Evolutionary conservation across 139 green algal genomes (phyloP).

Genomic region (Haematococcus lacustris): DNA sequence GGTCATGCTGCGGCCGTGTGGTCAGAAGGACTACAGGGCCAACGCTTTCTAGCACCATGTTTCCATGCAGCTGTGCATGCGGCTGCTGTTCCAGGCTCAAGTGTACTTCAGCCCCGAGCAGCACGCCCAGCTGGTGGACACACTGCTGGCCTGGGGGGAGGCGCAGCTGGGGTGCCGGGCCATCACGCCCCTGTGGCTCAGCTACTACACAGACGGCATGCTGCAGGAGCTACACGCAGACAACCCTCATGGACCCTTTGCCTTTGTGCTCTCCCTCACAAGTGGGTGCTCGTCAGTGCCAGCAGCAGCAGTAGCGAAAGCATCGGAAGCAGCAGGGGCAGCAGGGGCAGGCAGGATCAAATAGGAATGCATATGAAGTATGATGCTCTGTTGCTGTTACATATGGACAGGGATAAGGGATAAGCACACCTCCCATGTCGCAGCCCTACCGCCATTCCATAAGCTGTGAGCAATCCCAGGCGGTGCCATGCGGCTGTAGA

Average conservation of each 20-base stretch:
- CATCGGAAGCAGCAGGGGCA: too few relatives aligned
- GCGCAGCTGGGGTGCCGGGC: constrained; percentile 58
- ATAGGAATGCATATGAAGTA: too few relatives aligned
- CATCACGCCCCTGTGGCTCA: constrained; percentile 80
- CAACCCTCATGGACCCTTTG: constrained; percentile 70
- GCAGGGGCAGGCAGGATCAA: too few relatives aligned
- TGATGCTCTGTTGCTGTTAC: too few relatives aligned
- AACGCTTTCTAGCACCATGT: too few relatives aligned
- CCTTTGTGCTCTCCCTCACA: constrained; percentile 77
- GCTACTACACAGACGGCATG: constrained; percentile 61
- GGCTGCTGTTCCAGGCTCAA: too few relatives aligned
- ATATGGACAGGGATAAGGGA: too few relatives aligned
- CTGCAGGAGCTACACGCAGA: constrained; percentile 67
- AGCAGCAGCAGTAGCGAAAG: too few relatives aligned
- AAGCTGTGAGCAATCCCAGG: background rate
- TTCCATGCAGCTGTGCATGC: too few relatives aligned
- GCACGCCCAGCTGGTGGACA: constrained; percentile 53
- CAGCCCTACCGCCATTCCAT: background rate
- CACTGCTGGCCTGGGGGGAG: constrained; percentile 60
- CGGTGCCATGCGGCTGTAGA: constrained; percentile 8
- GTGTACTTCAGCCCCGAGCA: constrained; percentile 48
- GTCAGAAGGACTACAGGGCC: too few relatives aligned
- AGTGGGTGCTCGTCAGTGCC: background rate
- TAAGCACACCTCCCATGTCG: too few relatives aligned
- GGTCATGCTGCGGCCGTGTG: too few relatives aligned